Evolutionary conservation across 345 rosid species (phyloP).

Genomic region (Arabidopsis suecica): DNA sequence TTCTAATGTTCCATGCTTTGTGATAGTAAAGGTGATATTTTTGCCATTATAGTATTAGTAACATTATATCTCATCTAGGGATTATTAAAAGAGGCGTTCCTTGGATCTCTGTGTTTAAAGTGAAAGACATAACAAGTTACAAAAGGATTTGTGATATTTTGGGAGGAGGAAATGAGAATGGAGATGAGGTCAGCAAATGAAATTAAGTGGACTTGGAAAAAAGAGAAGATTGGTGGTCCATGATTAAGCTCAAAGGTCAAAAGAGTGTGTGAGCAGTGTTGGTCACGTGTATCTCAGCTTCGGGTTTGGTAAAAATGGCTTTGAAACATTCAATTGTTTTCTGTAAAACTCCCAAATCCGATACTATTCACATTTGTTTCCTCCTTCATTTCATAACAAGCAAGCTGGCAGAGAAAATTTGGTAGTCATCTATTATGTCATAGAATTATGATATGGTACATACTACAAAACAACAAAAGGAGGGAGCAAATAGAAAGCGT

Average conservation of each 20-base stretch:
- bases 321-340: conserved; percentile 31
- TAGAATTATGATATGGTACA: not conserved
- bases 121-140: conserved; percentile 38
- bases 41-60: not conserved
- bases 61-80: not conserved
- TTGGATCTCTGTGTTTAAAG: conserved; percentile 13
- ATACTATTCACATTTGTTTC: not conserved
- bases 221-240: conserved; percentile 46
- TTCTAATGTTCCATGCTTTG: conserved; percentile 13
- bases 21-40: not conserved
- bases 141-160: conserved; percentile 41
- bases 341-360: not conserved
- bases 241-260: conserved; percentile 32
- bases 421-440: not conserved
- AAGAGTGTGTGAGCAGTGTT: conserved; percentile 27
- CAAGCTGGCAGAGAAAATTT: too few relatives aligned
- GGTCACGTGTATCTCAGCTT: conserved; percentile 38
- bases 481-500: too few relatives aligned
- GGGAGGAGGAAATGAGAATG: conserved; percentile 33
- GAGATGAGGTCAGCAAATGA: conserved; percentile 33
- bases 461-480: too few relatives aligned
- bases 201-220: conserved; percentile 10
- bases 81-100: not conserved
- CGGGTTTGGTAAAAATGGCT: conserved; percentile 34
- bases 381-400: not conserved